Conservation (phyloP, 1,284 basidiomycete genomes). For the Trichosporon sp. region DNA sequence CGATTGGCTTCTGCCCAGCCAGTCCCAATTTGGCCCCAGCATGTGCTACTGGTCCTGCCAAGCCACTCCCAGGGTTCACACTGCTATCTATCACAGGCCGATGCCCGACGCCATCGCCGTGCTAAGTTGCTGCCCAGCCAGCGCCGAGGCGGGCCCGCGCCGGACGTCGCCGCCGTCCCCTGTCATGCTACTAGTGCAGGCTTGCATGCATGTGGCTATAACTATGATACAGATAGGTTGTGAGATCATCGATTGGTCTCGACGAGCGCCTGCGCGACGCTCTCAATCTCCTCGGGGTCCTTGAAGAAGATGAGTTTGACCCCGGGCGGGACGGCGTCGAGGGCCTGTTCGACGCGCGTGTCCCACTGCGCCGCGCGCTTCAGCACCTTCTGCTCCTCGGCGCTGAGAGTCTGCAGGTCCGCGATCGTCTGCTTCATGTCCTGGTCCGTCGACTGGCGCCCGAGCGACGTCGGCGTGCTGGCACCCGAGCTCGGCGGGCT, state of each 20-base stretch:
- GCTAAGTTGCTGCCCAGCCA: too few species aligned
- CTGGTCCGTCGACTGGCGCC: background rate
- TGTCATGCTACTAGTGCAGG: background rate
- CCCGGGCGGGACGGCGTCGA: slow-evolving; percentile 18
- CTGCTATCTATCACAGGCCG: background rate
- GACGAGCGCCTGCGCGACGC: slow-evolving; percentile 13
- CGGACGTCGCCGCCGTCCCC: background rate
- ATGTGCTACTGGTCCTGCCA: too few species aligned
- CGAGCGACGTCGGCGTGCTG: slow-evolving; percentile 6
- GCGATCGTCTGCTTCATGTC: slow-evolving; percentile 18
- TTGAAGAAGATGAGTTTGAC: slow-evolving; percentile 31
- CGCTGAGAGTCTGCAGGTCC: slow-evolving; percentile 27
- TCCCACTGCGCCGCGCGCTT: slow-evolving; percentile 35
- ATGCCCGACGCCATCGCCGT: background rate
- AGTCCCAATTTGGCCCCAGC: too few species aligned
- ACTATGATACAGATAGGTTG: background rate
- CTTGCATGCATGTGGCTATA: background rate
- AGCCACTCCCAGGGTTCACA: background rate
- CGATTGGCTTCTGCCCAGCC: too few species aligned
- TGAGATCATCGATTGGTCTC: background rate
- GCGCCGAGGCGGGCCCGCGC: too few species aligned
- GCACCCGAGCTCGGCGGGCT: slow-evolving; percentile 6
- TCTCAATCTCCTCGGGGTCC: slow-evolving; percentile 32
- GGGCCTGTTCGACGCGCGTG: slow-evolving; percentile 23
- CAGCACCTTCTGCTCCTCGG: slow-evolving; percentile 38